These are phyloP conservation scores for Ceriops tagal DNA, from an alignment of 345 rosid species.

Conservation along the genomic window DNA sequence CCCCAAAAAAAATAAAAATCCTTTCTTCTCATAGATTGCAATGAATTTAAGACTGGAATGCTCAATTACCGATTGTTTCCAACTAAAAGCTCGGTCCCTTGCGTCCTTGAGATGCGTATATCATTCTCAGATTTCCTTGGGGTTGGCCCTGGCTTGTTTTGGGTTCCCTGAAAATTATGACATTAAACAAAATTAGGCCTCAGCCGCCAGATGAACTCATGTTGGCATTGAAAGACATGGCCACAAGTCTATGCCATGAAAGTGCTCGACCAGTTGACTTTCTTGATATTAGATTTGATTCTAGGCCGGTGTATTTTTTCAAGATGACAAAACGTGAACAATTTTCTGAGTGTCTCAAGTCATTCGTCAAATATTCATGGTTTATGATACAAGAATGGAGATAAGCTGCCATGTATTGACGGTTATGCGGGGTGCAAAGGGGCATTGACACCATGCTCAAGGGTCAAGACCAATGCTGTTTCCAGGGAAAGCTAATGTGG, in stretches of 20 bases:
- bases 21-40: neutral
- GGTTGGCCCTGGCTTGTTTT: constrained; percentile 38
- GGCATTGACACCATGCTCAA: neutral
- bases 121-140: constrained; percentile 45
- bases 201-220: neutral
- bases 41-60: neutral
- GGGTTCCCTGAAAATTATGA: constrained; percentile 40
- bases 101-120: constrained; percentile 30
- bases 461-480: neutral
- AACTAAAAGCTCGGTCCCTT: constrained; percentile 25
- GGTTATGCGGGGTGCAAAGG: too few species aligned
- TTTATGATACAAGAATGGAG: neutral
- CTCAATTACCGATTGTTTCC: constrained; percentile 23
- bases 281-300: neutral
- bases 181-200: neutral
- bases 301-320: too few species aligned
- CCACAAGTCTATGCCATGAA: neutral
- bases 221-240: neutral
- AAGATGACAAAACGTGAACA: too few species aligned
- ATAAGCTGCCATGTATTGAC: too few species aligned
- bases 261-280: neutral
- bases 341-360: too few species aligned
- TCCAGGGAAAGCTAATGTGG: neutral
- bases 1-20: neutral
- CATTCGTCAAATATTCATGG: neutral